A percentile compares a stretch with the other conserved stretches of the same genome.
phyloP scores from a whole-genome alignment of 2,329 filamentous ascomycete species.

The Remersonia thermophila region DNA sequence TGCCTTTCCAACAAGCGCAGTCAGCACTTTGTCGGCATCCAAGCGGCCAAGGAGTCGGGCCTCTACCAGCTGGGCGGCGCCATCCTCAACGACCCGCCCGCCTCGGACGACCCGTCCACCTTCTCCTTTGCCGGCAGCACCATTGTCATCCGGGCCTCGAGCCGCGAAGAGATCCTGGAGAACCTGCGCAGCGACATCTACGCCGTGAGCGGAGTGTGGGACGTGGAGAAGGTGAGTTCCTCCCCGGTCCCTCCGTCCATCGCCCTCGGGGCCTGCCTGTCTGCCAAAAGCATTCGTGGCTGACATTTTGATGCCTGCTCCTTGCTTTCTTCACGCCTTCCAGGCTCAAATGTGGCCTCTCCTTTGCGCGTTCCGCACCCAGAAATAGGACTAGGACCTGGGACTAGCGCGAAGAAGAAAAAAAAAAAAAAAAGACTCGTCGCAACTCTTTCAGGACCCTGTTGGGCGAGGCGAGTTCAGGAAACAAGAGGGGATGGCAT shows the following conservation, averaged over 20 bases:
- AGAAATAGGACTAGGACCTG: constrained; percentile 3
- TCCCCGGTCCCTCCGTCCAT: constrained; percentile 21
- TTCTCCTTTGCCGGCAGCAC: constrained; percentile 65
- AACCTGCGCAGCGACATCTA: constrained; percentile 63
- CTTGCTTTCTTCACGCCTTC: neutral
- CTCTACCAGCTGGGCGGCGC: constrained; percentile 56
- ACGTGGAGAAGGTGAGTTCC: constrained; percentile 50
- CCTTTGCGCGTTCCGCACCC: constrained; percentile 21
- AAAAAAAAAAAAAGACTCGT: no score
- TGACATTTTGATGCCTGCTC: no score
- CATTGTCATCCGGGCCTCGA: constrained; percentile 53
- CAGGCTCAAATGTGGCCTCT: constrained; percentile 25
- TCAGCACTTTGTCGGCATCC: constrained; percentile 45
- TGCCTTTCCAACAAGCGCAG: constrained; percentile 18
- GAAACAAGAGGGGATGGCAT: no score
- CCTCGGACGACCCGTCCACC: constrained; percentile 42
- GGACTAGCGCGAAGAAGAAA: no score
- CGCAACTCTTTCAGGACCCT: no score
- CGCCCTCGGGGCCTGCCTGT: neutral
- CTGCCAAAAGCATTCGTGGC: no score
- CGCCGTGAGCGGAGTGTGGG: constrained; percentile 62
- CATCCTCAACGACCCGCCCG: constrained; percentile 52
- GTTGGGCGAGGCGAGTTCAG: no score
- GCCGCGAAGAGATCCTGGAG: constrained; percentile 56
- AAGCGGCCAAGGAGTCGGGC: constrained; percentile 40